Conservation (phyloP, 176 grass and related monocot species). For the Aegilops tauschii region DNA sequence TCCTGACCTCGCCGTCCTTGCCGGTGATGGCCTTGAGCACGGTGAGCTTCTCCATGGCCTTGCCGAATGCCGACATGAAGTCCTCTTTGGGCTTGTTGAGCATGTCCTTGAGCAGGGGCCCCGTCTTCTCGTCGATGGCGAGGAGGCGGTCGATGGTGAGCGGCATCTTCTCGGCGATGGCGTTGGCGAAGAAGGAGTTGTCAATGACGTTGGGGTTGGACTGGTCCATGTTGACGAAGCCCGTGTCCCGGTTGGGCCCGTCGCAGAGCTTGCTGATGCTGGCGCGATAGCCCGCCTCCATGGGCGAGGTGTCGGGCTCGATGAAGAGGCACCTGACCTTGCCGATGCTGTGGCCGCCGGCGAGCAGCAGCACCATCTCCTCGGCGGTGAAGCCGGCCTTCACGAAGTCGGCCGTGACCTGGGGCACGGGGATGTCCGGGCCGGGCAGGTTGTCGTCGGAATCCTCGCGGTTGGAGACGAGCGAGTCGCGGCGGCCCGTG, state of each 20-base stretch:
- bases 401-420: conserved; percentile 31
- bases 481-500: conserved; percentile 49
- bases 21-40: conserved; percentile 44
- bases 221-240: conserved; percentile 36
- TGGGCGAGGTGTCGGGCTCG: conserved; percentile 36
- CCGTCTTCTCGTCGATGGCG: conserved; percentile 17
- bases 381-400: conserved; percentile 30
- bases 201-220: conserved; percentile 37
- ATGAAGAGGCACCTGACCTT: conserved; percentile 55
- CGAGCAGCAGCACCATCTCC: conserved; percentile 51
- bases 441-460: conserved; percentile 40
- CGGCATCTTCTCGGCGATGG: conserved; percentile 43
- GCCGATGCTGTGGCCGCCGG: conserved; percentile 70
- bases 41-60: conserved; percentile 55
- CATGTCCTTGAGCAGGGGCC: conserved; percentile 28
- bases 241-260: neutral
- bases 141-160: conserved; percentile 57
- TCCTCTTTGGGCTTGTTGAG: neutral
- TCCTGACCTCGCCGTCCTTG: conserved; percentile 55
- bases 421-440: conserved; percentile 39
- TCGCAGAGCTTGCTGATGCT: conserved; percentile 42
- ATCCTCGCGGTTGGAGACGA: conserved; percentile 51
- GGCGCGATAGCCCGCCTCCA: conserved; percentile 25
- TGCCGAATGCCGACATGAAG: conserved; percentile 36
- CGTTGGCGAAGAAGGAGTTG: conserved; percentile 35